Conservation (phyloP, 2,329 filamentous ascomycete genomes). For the Monilinia fructigena region DNA sequence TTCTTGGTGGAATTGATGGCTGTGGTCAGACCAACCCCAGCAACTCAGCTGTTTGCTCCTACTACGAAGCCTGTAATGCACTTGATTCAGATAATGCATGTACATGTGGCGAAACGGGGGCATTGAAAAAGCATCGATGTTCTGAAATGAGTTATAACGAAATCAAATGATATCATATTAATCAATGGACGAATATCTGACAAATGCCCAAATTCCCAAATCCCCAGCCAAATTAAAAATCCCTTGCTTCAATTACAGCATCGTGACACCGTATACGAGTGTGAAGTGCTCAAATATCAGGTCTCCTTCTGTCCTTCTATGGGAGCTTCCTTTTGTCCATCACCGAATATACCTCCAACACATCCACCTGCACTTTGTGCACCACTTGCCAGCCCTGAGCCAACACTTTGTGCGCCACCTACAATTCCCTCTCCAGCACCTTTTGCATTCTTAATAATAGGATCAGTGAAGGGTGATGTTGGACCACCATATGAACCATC, state of each 20-base stretch:
- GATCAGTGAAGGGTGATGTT: constrained; percentile 8
- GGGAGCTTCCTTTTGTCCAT: constrained; percentile 16
- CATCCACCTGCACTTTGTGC: constrained; percentile 25
- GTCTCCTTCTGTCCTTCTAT: neutral
- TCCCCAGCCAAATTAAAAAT: neutral
- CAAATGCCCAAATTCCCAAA: neutral
- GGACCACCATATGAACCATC: constrained; percentile 48
- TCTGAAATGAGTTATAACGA: neutral
- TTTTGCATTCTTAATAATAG: constrained; percentile 23
- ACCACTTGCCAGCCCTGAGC: constrained; percentile 25
- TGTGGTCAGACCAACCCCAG: constrained; percentile 43
- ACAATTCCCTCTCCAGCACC: constrained; percentile 24
- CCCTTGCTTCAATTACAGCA: neutral
- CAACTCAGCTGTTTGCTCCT: constrained; percentile 35
- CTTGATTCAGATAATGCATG: constrained; percentile 15
- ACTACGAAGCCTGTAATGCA: constrained; percentile 36
- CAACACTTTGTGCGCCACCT: constrained; percentile 25
- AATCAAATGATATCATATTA: constrained; percentile 1
- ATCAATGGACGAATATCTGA: neutral
- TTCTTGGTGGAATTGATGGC: constrained; percentile 41
- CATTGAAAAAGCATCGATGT: too few species aligned
- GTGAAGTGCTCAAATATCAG: neutral
- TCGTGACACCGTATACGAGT: neutral
- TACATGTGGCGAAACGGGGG: neutral
- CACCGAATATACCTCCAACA: constrained; percentile 26